Evolutionary conservation across 148 eudicot genomes (phyloP).

Genomic region (Silene latifolia): DNA sequence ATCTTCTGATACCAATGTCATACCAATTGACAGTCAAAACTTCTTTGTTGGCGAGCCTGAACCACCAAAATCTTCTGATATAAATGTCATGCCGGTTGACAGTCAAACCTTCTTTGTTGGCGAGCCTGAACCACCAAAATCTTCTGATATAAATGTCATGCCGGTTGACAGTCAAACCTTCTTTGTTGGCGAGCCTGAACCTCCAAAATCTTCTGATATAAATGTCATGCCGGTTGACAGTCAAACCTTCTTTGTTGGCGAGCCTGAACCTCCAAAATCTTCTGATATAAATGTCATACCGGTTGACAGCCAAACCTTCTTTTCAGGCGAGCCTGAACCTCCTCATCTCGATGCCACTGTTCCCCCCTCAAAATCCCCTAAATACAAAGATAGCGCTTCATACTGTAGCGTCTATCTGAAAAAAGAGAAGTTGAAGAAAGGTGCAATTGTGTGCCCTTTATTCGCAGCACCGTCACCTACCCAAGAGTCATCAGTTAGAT

Average conservation of each 20-base stretch:
- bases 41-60: no score
- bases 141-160: neutral
- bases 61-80: neutral
- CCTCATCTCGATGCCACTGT: neutral
- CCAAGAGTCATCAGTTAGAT: neutral
- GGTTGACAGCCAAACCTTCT: no score
- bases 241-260: no score
- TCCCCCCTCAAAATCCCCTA: neutral
- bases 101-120: neutral
- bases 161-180: neutral
- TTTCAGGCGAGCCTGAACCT: neutral
- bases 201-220: no score
- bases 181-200: no score
- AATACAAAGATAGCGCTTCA: neutral
- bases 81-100: neutral
- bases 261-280: no score
- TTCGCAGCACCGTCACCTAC: neutral
- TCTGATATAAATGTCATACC: no score
- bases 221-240: no score
- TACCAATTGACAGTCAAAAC: neutral
- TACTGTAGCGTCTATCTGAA: conserved; percentile 6
- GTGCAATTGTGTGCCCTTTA: neutral
- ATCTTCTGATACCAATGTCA: neutral
- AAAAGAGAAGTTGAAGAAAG: neutral
- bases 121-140: no score